Conservation (phyloP, 257 asterid species). For the Buddleja alternifolia region DNA sequence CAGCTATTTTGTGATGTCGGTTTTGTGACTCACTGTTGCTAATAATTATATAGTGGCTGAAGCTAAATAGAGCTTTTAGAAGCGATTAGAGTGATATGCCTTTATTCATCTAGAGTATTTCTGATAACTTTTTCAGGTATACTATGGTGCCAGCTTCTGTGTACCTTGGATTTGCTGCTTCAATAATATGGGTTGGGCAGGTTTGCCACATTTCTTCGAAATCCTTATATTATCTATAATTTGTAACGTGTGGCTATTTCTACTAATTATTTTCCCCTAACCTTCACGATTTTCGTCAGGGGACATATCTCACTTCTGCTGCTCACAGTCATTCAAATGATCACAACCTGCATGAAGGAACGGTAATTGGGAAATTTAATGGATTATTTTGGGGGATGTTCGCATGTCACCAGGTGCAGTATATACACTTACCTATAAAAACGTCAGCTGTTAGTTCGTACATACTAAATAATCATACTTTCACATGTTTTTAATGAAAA, state of each 20-base stretch:
- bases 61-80: constrained; percentile 18
- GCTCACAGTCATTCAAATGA: constrained; percentile 77
- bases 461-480: neutral
- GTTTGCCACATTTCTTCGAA: constrained; percentile 34
- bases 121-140: constrained; percentile 56
- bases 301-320: constrained; percentile 85
- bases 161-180: constrained; percentile 90
- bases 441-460: constrained; percentile 17
- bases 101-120: constrained; percentile 14
- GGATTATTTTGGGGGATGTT: constrained; percentile 90
- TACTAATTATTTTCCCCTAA: constrained; percentile 2
- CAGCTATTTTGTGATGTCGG: neutral
- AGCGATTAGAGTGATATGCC: constrained; percentile 3
- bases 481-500: neutral
- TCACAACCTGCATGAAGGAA: constrained; percentile 62
- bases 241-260: neutral
- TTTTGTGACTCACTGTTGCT: constrained; percentile 1
- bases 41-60: neutral
- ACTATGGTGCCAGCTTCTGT: constrained; percentile 93
- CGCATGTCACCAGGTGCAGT: constrained; percentile 87
- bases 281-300: constrained; percentile 47
- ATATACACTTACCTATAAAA: constrained; percentile 7
- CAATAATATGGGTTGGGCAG: constrained; percentile 98
- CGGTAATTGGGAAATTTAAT: constrained; percentile 79
- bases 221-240: constrained; percentile 15